phyloP scores from a whole-genome alignment of 23 red algal species.

The Gracilaria gracilis region DNA sequence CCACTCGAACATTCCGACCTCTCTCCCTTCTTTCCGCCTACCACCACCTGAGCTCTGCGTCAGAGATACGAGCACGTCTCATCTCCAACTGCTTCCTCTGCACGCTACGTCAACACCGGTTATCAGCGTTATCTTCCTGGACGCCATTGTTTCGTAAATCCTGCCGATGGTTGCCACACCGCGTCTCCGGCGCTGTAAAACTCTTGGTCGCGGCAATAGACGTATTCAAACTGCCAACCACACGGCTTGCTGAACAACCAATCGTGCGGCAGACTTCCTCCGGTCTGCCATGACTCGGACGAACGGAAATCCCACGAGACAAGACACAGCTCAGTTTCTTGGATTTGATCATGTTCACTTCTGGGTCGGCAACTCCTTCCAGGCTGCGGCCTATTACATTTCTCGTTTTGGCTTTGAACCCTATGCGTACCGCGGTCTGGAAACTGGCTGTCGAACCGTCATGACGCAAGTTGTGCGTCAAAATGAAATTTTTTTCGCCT shows the following conservation, averaged over 20 bases:
- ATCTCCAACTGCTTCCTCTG: neutral
- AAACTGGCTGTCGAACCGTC: constrained; percentile 87
- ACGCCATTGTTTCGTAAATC: neutral
- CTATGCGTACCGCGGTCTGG: constrained; percentile 84
- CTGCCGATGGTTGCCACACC: constrained; percentile 3
- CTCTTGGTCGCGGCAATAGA: neutral
- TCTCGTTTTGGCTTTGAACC: constrained; percentile 92
- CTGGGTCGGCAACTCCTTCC: constrained; percentile 92
- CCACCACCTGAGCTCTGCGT: neutral
- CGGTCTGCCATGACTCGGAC: constrained; percentile 7
- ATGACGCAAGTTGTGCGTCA: constrained; percentile 85
- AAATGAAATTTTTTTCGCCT: constrained; percentile 79
- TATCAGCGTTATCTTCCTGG: neutral
- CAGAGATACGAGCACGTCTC: neutral
- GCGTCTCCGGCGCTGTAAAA: constrained; percentile 7
- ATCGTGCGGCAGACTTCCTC: neutral
- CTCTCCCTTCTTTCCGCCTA: neutral
- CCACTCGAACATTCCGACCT: neutral
- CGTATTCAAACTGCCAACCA: neutral
- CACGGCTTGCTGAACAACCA: neutral
- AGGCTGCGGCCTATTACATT: constrained; percentile 94
- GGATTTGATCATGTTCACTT: constrained; percentile 94
- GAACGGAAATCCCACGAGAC: neutral
- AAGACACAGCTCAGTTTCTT: constrained; percentile 37
- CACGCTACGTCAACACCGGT: neutral